Evolutionary conservation across 2,329 filamentous ascomycete genomes (phyloP), one percentile per base, ranked within the genome.

Genomic region (Aspergillus glaucus): DNA sequence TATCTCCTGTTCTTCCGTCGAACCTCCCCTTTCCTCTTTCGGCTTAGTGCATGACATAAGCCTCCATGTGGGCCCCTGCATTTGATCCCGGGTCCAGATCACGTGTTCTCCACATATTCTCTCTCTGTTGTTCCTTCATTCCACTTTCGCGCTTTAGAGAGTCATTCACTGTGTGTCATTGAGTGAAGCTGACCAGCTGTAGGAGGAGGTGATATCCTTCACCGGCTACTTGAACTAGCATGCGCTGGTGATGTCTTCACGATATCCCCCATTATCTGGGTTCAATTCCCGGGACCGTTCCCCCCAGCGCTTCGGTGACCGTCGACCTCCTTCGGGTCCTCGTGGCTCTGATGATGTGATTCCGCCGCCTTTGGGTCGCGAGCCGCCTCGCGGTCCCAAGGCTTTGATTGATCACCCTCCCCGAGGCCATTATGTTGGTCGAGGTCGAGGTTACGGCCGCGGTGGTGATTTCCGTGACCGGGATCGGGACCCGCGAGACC

Each of bases 321-420:
- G 86, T 52, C 81, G 88, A 48, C 81, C 85, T 45, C 75, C 79
- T 30, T 68, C 70, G 45, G 68, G 67, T 46, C 73, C 68, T 53
- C 67, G 71, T 46, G 68, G 67, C 24, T 71, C 75, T n/a, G 87
- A 87, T 52, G 79, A 78, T 56, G 68, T 78, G 1, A 79, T 77
- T 57, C 76, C 83, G 55, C 82, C 58, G 63, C 77, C 57, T 55
- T 78, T 64, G 65, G 75, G 78, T 10, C 79, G 85, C 55, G 88
- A 94, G 54, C 85, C 87, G 2, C 90, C 90, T 3, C 80, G 89
- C 48, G 90, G 87, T 0, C 89, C 90, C 9, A 89, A 91, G 67
- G 88, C 87, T 3, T 73, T 90, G 49, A 79, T 86, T 51, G 87
- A 92, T 52, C 72, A 80, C 26, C 79, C 81, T n/a, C 80, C 78